Percentiles rank a stretch among this genome's conserved stretches.
phyloP scores from a whole-genome alignment of 257 asterid genomes.

The Nicotiana undulata region DNA sequence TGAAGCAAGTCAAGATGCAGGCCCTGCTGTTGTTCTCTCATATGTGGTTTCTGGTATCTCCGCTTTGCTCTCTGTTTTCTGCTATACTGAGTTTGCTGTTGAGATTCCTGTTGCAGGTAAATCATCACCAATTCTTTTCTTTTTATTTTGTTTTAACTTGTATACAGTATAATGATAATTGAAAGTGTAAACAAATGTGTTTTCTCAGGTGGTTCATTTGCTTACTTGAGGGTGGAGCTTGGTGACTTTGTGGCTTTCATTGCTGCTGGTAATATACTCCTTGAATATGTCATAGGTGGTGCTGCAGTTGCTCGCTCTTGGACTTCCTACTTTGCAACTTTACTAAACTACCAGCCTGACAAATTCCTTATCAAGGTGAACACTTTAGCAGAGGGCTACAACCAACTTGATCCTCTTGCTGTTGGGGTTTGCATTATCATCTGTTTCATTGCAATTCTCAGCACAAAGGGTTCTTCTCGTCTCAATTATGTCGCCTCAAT shows the following conservation, averaged over 20 bases:
- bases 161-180: too few relatives aligned
- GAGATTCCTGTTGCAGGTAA: conserved; percentile 56
- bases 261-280: conserved; percentile 52
- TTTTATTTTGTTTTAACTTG: too few relatives aligned
- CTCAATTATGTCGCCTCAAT: conserved; percentile 55
- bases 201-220: conserved; percentile 47
- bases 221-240: conserved; percentile 12
- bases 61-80: conserved; percentile 52
- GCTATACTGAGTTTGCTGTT: conserved; percentile 61
- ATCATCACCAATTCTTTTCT: too few relatives aligned
- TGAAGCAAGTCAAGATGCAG: conserved; percentile 41
- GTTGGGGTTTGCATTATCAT: conserved; percentile 25
- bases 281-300: conserved; percentile 41
- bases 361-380: conserved; percentile 33
- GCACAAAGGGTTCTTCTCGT: conserved; percentile 55
- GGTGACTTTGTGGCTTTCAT: conserved; percentile 53
- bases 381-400: conserved; percentile 21
- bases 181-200: too few relatives aligned
- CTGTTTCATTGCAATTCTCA: conserved; percentile 31
- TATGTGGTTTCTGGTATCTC: conserved; percentile 50
- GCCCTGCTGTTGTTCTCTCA: conserved; percentile 62
- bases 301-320: conserved; percentile 60
- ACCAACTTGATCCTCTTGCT: conserved; percentile 48
- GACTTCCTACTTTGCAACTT: conserved; percentile 53
- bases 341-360: conserved; percentile 30